Percentiles rank a stretch among this genome's conserved stretches.
Evolutionary conservation across 495 filamentous ascomycete genomes (phyloP).

Genomic region (Jackrogersella multiformis): DNA sequence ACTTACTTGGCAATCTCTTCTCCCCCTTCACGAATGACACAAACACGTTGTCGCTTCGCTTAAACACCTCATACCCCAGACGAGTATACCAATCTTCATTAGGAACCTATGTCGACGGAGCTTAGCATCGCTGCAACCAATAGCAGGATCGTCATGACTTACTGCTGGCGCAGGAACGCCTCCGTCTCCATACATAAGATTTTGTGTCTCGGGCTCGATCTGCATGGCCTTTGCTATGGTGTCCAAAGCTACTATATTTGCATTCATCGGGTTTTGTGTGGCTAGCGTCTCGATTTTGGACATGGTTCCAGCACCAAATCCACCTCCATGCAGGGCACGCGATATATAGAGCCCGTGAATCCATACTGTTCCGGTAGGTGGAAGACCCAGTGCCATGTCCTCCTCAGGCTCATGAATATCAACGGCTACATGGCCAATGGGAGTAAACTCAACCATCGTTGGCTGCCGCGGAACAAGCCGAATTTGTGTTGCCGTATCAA

Average conservation of each 20-base stretch:
- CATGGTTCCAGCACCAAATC: conserved; percentile 53
- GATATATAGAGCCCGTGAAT: conserved; percentile 54
- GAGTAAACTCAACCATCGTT: conserved; percentile 43
- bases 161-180: conserved; percentile 36
- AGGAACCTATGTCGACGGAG: conserved; percentile 35
- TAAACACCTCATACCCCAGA: conserved; percentile 56
- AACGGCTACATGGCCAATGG: conserved; percentile 55
- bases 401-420: conserved; percentile 44
- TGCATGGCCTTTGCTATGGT: conserved; percentile 46
- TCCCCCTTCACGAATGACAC: conserved; percentile 18
- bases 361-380: conserved; percentile 44
- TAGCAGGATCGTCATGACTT: conserved; percentile 24
- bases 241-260: conserved; percentile 47
- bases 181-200: conserved; percentile 28
- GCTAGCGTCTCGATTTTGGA: conserved; percentile 48
- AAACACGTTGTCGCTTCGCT: conserved; percentile 22
- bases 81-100: conserved; percentile 67
- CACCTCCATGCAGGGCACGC: conserved; percentile 45
- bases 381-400: conserved; percentile 38
- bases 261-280: conserved; percentile 45
- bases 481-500: conserved; percentile 46
- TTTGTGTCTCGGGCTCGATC: conserved; percentile 28
- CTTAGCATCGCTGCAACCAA: conserved; percentile 23
- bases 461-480: conserved; percentile 44
- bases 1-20: conserved; percentile 23